These are phyloP conservation scores for Cyberlindnera amylophila DNA, from an alignment of 805 yeast species.

Conservation along the genomic window DNA sequence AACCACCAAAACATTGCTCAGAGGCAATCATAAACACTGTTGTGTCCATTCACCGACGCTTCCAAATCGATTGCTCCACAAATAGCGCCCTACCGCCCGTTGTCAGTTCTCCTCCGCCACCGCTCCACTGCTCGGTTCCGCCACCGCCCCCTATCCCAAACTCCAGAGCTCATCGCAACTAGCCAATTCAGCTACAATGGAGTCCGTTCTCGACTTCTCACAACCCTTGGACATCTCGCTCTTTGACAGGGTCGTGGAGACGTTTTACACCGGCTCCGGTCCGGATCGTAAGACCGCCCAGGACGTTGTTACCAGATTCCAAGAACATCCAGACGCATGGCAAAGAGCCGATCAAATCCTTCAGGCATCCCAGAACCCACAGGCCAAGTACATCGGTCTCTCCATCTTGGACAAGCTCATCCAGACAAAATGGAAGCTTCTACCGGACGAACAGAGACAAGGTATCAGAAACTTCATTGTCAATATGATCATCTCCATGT, in stretches of 20 bases:
- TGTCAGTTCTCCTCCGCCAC: no score
- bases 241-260: slow-evolving; percentile 79
- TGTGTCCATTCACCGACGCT: no score
- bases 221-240: slow-evolving; percentile 75
- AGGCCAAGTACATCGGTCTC: slow-evolving; percentile 88
- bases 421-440: slow-evolving; percentile 87
- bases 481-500: slow-evolving; percentile 86
- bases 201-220: slow-evolving; percentile 79
- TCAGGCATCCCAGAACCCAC: slow-evolving; percentile 72
- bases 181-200: slow-evolving; percentile 67
- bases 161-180: no score
- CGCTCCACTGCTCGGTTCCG: no score
- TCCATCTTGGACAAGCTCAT: slow-evolving; percentile 87
- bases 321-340: slow-evolving; percentile 96
- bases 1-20: neutral
- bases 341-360: slow-evolving; percentile 86
- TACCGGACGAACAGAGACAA: slow-evolving; percentile 82
- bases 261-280: slow-evolving; percentile 80
- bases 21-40: no score
- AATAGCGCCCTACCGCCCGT: no score
- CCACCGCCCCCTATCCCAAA: no score
- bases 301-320: slow-evolving; percentile 70
- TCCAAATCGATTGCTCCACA: no score
- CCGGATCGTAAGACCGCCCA: slow-evolving; percentile 66
- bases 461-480: slow-evolving; percentile 94